Evolutionary conservation across 2,329 filamentous ascomycete genomes (phyloP), one percentile per base, ranked within the genome.

Genomic region (Ascochyta fabae): DNA sequence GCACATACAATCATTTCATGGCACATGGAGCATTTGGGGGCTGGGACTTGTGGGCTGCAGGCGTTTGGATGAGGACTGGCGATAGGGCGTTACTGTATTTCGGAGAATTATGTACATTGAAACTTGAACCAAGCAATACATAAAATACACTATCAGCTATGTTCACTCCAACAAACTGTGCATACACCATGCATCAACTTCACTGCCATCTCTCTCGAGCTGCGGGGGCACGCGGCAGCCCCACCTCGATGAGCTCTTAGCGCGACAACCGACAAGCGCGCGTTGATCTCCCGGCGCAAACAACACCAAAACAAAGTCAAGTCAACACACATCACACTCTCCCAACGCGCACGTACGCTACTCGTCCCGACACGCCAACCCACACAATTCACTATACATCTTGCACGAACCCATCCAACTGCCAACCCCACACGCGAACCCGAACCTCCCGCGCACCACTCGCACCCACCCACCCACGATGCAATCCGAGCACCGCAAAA

Each of bases 401-500:
- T 9, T 22, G 2, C n/a, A 9, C 19, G 1, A 16, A 9, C n/a
- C 0, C 10, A 19, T 3, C 3, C 3, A 22, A 9, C n/a, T 5
- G 34, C n/a, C 34, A 22, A 4, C 7, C 19, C 7, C 34, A 36
- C 34, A 36, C 5, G 2, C 36, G 7, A 12, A 39, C 23, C 27
- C 22, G 44, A 47, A n/a, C n/a, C 24, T 33, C 53, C 38, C 33
- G 40, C 34, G 38, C 48, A 46, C 38, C 29, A 38, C 34, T 35
- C 48, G 45, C 48, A 54, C 48, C 46, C 24, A 49, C 42, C 29
- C 53, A 40, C 33, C 40, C 34, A 40, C 50, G 19, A 77, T 76
- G 73, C 74, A 79, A 40, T 60, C 74, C 24, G 68, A 65, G 42
- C 74, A 92, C 75, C 87, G 90, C 73, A 89, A 87, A 77, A 89